Percentiles rank a stretch among this genome's conserved stretches.
These are phyloP conservation scores for Dactylonectria estremocensis DNA, from an alignment of 2,329 filamentous ascomycete genomes.

Conservation along the genomic window DNA sequence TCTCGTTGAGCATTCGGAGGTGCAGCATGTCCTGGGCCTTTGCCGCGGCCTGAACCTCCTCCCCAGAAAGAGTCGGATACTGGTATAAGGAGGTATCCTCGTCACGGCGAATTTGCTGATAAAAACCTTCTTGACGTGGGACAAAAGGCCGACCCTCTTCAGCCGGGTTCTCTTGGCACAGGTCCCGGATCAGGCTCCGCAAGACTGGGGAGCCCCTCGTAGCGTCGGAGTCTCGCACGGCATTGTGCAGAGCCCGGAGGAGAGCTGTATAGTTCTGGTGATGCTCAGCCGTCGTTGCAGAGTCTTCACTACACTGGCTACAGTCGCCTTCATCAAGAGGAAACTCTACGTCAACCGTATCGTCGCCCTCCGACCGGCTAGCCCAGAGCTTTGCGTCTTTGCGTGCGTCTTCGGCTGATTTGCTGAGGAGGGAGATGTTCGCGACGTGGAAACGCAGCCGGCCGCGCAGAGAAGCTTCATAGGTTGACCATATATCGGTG, in stretches of 20 bases:
- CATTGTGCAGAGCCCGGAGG: conserved; percentile 27
- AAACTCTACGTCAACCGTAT: conserved; percentile 12
- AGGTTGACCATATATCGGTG: conserved; percentile 23
- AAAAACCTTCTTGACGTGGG: conserved; percentile 23
- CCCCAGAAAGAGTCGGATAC: conserved; percentile 1
- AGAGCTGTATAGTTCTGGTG: conserved; percentile 28
- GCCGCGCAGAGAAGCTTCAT: conserved; percentile 10
- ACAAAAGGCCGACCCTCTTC: conserved; percentile 24
- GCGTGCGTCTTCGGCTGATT: conserved; percentile 26
- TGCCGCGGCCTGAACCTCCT: conserved; percentile 19
- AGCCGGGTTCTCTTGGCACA: conserved; percentile 18
- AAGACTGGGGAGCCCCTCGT: conserved; percentile 28
- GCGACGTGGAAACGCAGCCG: conserved; percentile 22
- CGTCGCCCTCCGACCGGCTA: conserved; percentile 14
- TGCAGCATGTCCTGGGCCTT: conserved; percentile 27
- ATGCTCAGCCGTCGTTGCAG: conserved; percentile 21
- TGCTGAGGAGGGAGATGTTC: conserved; percentile 31
- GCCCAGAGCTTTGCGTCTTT: conserved; percentile 24
- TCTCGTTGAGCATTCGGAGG: conserved; percentile 23
- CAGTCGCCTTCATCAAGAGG: conserved; percentile 23
- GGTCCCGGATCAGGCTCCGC: conserved; percentile 18
- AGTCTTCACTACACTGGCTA: conserved; percentile 11
- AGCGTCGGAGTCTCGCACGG: conserved; percentile 28
- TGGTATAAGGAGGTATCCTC: background rate
- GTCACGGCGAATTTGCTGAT: conserved; percentile 25